A percentile compares a stretch with the other conserved stretches of the same genome.
These are phyloP conservation scores for Pisolithus orientalis DNA, from an alignment of 768 basidiomycete species.

Conservation along the genomic window DNA sequence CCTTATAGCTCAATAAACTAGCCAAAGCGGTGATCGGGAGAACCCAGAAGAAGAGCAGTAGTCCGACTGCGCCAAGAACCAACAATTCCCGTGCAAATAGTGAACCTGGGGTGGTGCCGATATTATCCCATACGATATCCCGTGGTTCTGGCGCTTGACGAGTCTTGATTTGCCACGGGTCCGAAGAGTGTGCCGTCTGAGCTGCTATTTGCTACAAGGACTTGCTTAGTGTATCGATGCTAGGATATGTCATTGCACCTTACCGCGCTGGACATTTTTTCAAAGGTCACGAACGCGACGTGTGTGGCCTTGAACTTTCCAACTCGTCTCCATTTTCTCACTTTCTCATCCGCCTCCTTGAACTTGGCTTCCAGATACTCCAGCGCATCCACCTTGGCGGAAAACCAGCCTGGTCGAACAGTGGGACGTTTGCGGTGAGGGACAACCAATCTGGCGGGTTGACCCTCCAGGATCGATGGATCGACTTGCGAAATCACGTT, in stretches of 20 bases:
- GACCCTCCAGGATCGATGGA: constrained; percentile 45
- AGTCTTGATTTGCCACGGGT: constrained; percentile 60
- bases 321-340: constrained; percentile 61
- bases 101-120: constrained; percentile 56
- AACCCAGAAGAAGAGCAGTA: constrained; percentile 87
- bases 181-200: constrained; percentile 73
- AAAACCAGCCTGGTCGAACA: constrained; percentile 68
- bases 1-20: constrained; percentile 82
- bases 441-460: constrained; percentile 54
- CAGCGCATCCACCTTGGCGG: constrained; percentile 76
- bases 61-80: constrained; percentile 59
- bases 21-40: constrained; percentile 88
- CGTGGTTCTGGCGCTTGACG: constrained; percentile 87
- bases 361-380: constrained; percentile 82
- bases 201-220: constrained; percentile 72
- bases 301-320: constrained; percentile 80
- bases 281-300: constrained; percentile 92
- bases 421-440: constrained; percentile 76
- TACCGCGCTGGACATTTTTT: constrained; percentile 90
- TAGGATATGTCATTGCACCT: constrained; percentile 21
- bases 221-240: neutral
- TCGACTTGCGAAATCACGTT: constrained; percentile 46
- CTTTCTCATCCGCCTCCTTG: constrained; percentile 74
- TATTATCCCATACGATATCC: constrained; percentile 93
- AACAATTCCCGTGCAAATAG: constrained; percentile 63